Evolutionary conservation across 202 grass and related monocot species (phyloP).

Genomic region (Bolboschoenoplectus hybrid): DNA sequence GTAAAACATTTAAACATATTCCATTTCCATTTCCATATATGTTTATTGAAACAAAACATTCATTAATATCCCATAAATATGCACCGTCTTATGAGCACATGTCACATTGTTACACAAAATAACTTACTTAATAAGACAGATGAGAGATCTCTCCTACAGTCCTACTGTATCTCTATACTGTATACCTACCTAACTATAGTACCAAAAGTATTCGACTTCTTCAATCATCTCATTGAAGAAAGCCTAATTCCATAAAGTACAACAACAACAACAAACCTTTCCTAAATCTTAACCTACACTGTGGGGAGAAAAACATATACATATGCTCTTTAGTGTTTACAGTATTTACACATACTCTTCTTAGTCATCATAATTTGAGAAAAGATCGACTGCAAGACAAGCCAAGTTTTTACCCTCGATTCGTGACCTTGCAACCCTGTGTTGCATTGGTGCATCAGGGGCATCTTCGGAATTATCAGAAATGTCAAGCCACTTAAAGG

Average conservation of each 20-base stretch:
- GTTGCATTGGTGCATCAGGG: constrained; percentile 73
- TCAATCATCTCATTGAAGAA: constrained; percentile 88
- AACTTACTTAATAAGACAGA: constrained; percentile 21
- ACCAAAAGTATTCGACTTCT: constrained; percentile 40
- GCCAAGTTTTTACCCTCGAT: constrained; percentile 49
- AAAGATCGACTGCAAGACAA: constrained; percentile 57
- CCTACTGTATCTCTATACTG: constrained; percentile 30
- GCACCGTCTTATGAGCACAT: constrained; percentile 27
- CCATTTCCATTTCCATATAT: background rate
- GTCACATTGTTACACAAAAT: constrained; percentile 27
- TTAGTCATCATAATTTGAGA: constrained; percentile 38
- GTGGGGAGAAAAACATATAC: constrained; percentile 7
- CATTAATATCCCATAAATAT: constrained; percentile 33
- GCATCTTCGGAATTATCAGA: constrained; percentile 31
- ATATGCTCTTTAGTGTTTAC: constrained; percentile 37
- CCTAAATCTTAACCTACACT: constrained; percentile 32
- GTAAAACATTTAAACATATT: background rate
- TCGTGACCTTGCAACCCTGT: constrained; percentile 55
- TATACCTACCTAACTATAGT: constrained; percentile 34
- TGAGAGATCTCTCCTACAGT: constrained; percentile 37
- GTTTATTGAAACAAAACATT: constrained; percentile 19
- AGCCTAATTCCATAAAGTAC: constrained; percentile 29
- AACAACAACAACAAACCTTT: constrained; percentile 38
- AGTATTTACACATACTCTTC: constrained; percentile 53
- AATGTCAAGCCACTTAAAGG: constrained; percentile 15